Percentiles rank a stretch among this genome's conserved stretches.
phyloP scores from a whole-genome alignment of 345 rosid genomes.

The Nephelium lappaceum region DNA sequence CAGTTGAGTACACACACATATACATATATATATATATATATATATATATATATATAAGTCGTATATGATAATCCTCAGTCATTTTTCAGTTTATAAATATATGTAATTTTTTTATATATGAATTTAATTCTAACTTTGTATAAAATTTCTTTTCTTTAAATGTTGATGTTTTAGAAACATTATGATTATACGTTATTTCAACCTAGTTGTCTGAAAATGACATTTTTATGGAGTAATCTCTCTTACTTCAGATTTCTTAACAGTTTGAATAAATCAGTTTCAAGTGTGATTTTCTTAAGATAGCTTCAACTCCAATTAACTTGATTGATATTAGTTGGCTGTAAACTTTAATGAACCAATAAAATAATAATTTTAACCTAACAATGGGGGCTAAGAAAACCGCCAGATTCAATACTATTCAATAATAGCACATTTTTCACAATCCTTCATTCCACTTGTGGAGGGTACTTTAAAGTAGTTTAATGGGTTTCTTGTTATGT shows the following conservation, averaged over 20 bases:
- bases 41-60: no score
- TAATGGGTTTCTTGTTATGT: constrained; percentile 6
- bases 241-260: not conserved
- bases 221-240: not conserved
- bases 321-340: not conserved
- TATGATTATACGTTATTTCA: not conserved
- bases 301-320: not conserved
- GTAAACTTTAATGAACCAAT: not conserved
- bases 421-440: constrained; percentile 1
- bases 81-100: no score
- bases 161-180: no score
- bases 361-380: not conserved
- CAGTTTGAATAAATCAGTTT: not conserved
- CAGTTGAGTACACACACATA: not conserved
- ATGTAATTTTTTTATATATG: no score
- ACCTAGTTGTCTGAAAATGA: not conserved
- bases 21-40: no score
- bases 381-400: not conserved
- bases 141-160: not conserved
- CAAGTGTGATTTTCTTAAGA: not conserved
- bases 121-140: not conserved
- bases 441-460: not conserved
- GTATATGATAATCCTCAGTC: no score
- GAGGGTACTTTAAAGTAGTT: not conserved
- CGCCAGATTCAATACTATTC: not conserved